Percentiles rank a stretch among this genome's conserved stretches.
Evolutionary conservation across 2,329 filamentous ascomycete genomes (phyloP).

Genomic region (Alternaria tenuissima): DNA sequence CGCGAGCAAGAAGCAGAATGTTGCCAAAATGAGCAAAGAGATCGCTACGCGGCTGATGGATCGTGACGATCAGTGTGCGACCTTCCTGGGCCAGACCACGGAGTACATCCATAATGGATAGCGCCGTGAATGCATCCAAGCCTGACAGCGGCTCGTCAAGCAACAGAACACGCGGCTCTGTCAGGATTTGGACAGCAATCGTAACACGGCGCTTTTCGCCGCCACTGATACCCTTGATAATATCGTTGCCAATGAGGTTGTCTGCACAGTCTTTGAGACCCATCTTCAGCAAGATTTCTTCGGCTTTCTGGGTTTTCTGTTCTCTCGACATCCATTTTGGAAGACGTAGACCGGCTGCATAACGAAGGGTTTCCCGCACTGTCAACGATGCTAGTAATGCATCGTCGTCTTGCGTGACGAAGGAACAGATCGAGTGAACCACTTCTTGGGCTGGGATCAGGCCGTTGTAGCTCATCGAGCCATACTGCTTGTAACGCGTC

Average conservation of each 20-base stretch:
- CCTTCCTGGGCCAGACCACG: slow-evolving; percentile 75
- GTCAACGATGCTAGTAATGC: slow-evolving; percentile 77
- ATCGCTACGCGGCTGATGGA: slow-evolving; percentile 79
- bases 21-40: slow-evolving; percentile 76
- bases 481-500: slow-evolving; percentile 69
- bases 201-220: slow-evolving; percentile 81
- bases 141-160: slow-evolving; percentile 81
- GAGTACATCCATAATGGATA: slow-evolving; percentile 74
- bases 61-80: slow-evolving; percentile 77
- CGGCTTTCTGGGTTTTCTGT: slow-evolving; percentile 72
- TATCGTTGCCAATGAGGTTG: slow-evolving; percentile 74
- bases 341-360: slow-evolving; percentile 73
- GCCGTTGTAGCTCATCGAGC: slow-evolving; percentile 74
- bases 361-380: slow-evolving; percentile 75
- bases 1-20: slow-evolving; percentile 73
- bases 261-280: slow-evolving; percentile 81
- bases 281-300: slow-evolving; percentile 77
- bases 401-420: slow-evolving; percentile 81
- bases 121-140: slow-evolving; percentile 79
- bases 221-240: slow-evolving; percentile 80
- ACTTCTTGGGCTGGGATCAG: slow-evolving; percentile 73
- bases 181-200: slow-evolving; percentile 80
- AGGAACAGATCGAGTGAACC: slow-evolving; percentile 75
- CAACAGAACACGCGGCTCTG: slow-evolving; percentile 75
- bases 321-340: slow-evolving; percentile 73